These are phyloP conservation scores for Cyberlindnera subsufficiens DNA, from an alignment of 805 yeast species.

Conservation along the genomic window DNA sequence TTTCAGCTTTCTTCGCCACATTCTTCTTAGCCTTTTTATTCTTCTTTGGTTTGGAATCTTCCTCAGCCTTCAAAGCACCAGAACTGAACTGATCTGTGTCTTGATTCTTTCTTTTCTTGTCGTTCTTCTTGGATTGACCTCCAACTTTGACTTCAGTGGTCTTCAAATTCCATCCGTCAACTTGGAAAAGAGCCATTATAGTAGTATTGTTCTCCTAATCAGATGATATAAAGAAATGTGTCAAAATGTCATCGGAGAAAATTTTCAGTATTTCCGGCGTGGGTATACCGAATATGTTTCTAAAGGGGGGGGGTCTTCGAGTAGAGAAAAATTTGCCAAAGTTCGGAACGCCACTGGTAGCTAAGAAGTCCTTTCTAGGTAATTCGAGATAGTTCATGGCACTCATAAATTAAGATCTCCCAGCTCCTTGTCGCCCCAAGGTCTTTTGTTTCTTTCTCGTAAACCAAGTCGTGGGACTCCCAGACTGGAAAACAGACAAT, in stretches of 20 bases:
- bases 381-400: too few relatives aligned
- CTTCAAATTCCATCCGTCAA: conserved; percentile 77
- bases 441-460: too few relatives aligned
- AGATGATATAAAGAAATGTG: background rate
- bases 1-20: conserved; percentile 1
- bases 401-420: too few relatives aligned
- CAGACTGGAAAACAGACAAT: too few relatives aligned
- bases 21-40: conserved; percentile 4
- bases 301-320: too few relatives aligned
- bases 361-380: too few relatives aligned
- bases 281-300: too few relatives aligned
- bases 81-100: conserved; percentile 2
- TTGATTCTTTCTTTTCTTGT: conserved; percentile 19
- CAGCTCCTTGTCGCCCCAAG: too few relatives aligned
- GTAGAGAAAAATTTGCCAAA: too few relatives aligned
- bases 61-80: conserved; percentile 3
- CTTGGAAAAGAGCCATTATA: conserved; percentile 66
- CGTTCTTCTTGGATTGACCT: conserved; percentile 25
- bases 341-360: too few relatives aligned
- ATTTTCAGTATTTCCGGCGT: background rate
- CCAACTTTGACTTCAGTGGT: conserved; percentile 45
- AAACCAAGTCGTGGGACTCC: too few relatives aligned
- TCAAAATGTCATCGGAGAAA: conserved; percentile 1
- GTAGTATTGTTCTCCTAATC: background rate
- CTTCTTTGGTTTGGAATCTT: conserved; percentile 6